These are phyloP conservation scores for Astrothelium subdiscretum DNA, from an alignment of 495 filamentous ascomycete genomes.

Conservation along the genomic window DNA sequence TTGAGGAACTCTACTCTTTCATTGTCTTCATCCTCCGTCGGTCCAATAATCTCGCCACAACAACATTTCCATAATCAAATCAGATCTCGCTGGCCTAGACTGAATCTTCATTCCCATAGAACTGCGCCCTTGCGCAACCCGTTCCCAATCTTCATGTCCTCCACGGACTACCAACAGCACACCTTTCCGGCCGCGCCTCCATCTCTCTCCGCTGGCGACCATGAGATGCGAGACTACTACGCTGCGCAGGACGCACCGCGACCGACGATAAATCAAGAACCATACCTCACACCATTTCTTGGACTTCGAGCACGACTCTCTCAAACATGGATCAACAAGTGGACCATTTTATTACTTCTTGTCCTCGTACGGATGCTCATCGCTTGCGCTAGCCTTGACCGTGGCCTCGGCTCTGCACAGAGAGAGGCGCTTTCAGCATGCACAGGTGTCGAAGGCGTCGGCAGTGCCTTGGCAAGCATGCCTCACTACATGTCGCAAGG, in stretches of 20 bases:
- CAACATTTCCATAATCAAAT: no score
- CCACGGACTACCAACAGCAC: constrained; percentile 35
- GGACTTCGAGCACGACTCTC: constrained; percentile 81
- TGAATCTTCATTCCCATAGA: constrained; percentile 2
- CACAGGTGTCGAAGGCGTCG: constrained; percentile 82
- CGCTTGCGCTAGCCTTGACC: constrained; percentile 55
- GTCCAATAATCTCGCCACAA: background rate
- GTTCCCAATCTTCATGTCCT: constrained; percentile 25
- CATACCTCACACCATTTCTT: constrained; percentile 78
- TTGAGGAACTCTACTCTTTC: constrained; percentile 1
- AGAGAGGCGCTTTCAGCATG: constrained; percentile 76
- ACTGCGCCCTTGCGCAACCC: constrained; percentile 6
- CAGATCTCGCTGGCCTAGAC: constrained; percentile 4
- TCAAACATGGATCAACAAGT: constrained; percentile 79
- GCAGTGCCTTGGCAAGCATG: constrained; percentile 94
- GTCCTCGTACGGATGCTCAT: constrained; percentile 72
- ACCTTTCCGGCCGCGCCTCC: constrained; percentile 35
- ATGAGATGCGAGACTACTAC: constrained; percentile 45
- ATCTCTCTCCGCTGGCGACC: constrained; percentile 42
- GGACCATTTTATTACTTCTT: constrained; percentile 82
- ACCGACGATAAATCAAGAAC: constrained; percentile 39
- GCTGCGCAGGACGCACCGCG: constrained; percentile 33
- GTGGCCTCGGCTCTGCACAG: constrained; percentile 62
- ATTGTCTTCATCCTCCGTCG: background rate
- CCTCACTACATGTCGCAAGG: constrained; percentile 83